A percentile compares a stretch with the other conserved stretches of the same genome.
phyloP scores from a whole-genome alignment of 176 grass and related monocot genomes.

The Carex kokanica region DNA sequence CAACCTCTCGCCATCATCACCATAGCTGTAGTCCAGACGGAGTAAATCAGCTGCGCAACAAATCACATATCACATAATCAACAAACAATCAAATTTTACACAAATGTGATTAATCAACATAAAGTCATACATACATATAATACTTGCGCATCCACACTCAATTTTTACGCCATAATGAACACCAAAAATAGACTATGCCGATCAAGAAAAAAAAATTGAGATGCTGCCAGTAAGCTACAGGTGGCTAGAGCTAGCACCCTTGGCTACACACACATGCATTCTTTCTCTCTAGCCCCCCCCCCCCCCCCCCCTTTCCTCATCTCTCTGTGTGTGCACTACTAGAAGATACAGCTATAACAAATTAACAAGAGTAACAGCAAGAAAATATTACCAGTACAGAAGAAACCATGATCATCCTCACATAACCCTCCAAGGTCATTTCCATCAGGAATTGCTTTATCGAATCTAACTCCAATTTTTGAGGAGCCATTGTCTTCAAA shows the following conservation, averaged over 20 bases:
- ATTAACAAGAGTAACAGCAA: background rate
- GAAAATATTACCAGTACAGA: conserved; percentile 63
- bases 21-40: conserved; percentile 48
- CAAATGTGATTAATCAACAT: background rate
- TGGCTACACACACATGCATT: background rate
- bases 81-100: conserved; percentile 3
- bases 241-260: background rate
- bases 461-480: conserved; percentile 94
- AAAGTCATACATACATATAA: background rate
- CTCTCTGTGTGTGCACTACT: background rate
- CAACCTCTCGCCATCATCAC: conserved; percentile 85
- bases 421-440: conserved; percentile 97
- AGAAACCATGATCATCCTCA: conserved; percentile 98
- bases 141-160: background rate
- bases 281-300: background rate
- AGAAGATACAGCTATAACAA: conserved; percentile 3
- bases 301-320: too few species aligned
- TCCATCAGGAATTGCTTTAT: conserved; percentile 91
- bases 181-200: background rate
- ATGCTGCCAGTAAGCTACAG: background rate
- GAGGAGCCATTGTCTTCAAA: conserved; percentile 97
- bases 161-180: background rate
- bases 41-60: conserved; percentile 33
- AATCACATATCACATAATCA: conserved; percentile 16
- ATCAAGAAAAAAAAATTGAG: background rate